Base-by-base conservation (phyloP, 805 yeast genomes). In the Candida ficus region DNA sequence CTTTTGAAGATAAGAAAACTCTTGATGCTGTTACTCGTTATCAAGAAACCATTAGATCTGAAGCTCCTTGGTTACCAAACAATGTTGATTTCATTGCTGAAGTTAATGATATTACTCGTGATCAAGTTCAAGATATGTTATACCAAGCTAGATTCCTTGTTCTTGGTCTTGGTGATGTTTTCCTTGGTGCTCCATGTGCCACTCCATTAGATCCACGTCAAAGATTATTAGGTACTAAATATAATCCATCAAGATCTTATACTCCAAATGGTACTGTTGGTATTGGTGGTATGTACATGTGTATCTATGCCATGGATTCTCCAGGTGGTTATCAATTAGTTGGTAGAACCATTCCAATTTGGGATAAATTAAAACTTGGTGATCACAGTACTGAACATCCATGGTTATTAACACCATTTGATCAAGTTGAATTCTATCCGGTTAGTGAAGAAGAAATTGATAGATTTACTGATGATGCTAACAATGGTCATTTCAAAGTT, bases 311-410 rank as follows among this genome's bases (percentile, higher is more conserved):
- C 25, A 90, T 91, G 91, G 63, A 58, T 35, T 88, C 96, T 20
- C 99, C 99, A 35, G 99, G 99, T 66, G 99, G 99, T 25, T 91
- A 91, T 66, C 98, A 91, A 67, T 74, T 91, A 53, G 91, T 89
- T 47, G 99, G 98, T 42, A 78, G 98, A 59, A 91, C 99, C 10
- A 80, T 93, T 50, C 98, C 98, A 40, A 90, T 91, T 53, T 91
- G 99, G 99, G 99, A 91, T 62, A 90, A 88, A 67, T 73, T 91
- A 54, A 74, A 86, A 25, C 69, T 93, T 48, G 93, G 89, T 31
- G 63, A 68, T 19, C 89, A 82, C 52, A 63, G 75, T 19, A 61
- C 69, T 21, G 71, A 70, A 7, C 66, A 80, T 44, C 98, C 98
- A 41, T 93, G 98, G 98, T 70, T 93, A 55, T 72, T 93, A 55